Evolutionary conservation across 805 yeast species (phyloP).

Genomic region (Wickerhamomyces queroliae): DNA sequence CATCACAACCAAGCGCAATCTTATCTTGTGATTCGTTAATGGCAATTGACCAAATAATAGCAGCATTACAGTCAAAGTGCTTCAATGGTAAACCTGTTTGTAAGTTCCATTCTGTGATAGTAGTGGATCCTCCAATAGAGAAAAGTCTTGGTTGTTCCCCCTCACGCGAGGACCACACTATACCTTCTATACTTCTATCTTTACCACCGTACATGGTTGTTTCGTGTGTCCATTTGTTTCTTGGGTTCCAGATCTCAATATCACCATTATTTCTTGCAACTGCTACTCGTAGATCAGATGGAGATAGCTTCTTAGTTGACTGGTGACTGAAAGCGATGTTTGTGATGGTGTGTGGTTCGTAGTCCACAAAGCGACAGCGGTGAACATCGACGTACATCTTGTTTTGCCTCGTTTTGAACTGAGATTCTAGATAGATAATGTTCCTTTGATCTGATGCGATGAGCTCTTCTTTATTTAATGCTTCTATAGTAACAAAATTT

Average conservation of each 20-base stretch:
- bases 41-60: constrained; percentile 87
- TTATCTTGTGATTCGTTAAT: constrained; percentile 53
- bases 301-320: constrained; percentile 41
- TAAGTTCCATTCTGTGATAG: constrained; percentile 89
- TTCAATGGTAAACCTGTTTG: constrained; percentile 62
- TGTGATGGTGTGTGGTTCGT: constrained; percentile 78
- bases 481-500: constrained; percentile 8
- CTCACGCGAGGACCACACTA: constrained; percentile 64
- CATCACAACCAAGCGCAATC: constrained; percentile 91
- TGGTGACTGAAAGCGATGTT: constrained; percentile 70
- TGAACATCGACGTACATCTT: constrained; percentile 38
- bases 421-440: no score
- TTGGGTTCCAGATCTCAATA: constrained; percentile 93
- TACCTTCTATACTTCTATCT: constrained; percentile 83
- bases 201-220: constrained; percentile 66
- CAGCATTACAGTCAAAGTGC: constrained; percentile 87
- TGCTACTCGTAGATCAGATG: constrained; percentile 66
- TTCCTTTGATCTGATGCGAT: constrained; percentile 3
- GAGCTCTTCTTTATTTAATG: constrained; percentile 3
- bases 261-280: constrained; percentile 93
- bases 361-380: constrained; percentile 89
- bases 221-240: constrained; percentile 78
- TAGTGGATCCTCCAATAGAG: constrained; percentile 91
- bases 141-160: constrained; percentile 64
- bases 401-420: background rate